phyloP scores from a whole-genome alignment of 345 rosid species.

The Tarenaya hassleriana region DNA sequence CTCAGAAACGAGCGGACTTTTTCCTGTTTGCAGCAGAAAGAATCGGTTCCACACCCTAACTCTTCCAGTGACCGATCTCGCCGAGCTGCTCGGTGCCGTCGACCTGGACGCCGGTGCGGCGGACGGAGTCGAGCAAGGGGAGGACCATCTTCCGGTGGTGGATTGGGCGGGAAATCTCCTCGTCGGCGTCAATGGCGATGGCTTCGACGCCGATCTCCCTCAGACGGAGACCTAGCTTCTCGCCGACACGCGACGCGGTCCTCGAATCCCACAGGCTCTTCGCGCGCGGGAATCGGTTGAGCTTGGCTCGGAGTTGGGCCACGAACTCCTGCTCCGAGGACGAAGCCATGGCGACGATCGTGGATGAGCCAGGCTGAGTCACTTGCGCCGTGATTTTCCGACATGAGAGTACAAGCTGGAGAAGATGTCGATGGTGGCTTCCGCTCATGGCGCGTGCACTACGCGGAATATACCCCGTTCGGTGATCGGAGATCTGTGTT shows the following conservation, averaged over 20 bases:
- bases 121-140: conserved; percentile 74
- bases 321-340: conserved; percentile 72
- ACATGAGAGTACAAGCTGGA: conserved; percentile 71
- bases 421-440: conserved; percentile 45
- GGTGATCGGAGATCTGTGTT: neutral
- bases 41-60: conserved; percentile 18
- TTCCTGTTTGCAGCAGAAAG: conserved; percentile 7
- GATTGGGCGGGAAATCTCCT: conserved; percentile 66
- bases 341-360: conserved; percentile 85
- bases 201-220: conserved; percentile 52
- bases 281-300: conserved; percentile 49
- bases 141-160: conserved; percentile 55
- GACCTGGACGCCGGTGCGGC: conserved; percentile 58
- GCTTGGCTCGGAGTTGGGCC: conserved; percentile 53
- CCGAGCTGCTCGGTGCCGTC: conserved; percentile 57
- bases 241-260: conserved; percentile 79
- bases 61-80: conserved; percentile 26
- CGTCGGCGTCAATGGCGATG: conserved; percentile 48
- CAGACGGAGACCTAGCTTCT: conserved; percentile 64
- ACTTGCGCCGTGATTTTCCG: conserved; percentile 86
- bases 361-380: conserved; percentile 43
- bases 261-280: conserved; percentile 57
- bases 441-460: conserved; percentile 23
- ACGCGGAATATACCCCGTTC: neutral
- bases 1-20: no score